Evolutionary conservation across 345 rosid species (phyloP).

Genomic region (Anastatica hierochuntica): DNA sequence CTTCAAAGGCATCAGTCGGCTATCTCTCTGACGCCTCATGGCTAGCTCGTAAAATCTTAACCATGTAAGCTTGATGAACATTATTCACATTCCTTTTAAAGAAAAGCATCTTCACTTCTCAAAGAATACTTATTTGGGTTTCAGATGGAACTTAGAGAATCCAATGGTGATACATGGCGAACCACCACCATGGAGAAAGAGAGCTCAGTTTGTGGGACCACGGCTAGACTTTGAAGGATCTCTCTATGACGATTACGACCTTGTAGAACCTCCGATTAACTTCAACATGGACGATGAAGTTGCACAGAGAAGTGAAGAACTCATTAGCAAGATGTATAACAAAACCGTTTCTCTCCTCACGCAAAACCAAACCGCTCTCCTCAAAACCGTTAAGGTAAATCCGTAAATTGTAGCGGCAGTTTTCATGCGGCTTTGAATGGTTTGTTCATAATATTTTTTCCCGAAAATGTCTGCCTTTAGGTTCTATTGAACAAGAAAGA

Average conservation of each 20-base stretch:
- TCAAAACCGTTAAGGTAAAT: slow-evolving; percentile 72
- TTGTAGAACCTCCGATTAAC: slow-evolving; percentile 71
- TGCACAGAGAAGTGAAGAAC: slow-evolving; percentile 63
- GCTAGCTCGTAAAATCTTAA: slow-evolving; percentile 90
- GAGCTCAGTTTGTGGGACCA: slow-evolving; percentile 67
- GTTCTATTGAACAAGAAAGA: slow-evolving; percentile 71
- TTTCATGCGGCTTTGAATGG: background rate
- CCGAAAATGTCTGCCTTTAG: slow-evolving; percentile 25
- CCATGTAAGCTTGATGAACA: slow-evolving; percentile 38
- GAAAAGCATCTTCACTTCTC: background rate
- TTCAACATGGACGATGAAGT: slow-evolving; percentile 78
- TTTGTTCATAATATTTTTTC: background rate
- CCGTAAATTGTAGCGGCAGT: background rate
- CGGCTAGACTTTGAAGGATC: slow-evolving; percentile 90
- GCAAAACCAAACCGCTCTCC: slow-evolving; percentile 69
- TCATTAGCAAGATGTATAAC: slow-evolving; percentile 45
- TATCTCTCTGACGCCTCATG: slow-evolving; percentile 93
- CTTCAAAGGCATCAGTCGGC: slow-evolving; percentile 70
- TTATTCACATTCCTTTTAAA: background rate
- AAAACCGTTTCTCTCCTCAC: slow-evolving; percentile 57
- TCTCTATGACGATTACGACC: slow-evolving; percentile 64
- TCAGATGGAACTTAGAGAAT: slow-evolving; percentile 91
- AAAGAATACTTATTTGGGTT: background rate
- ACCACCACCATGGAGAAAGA: slow-evolving; percentile 86
- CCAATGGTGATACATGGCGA: slow-evolving; percentile 93